Conservation (phyloP, 345 rosid genomes). For the Lumnitzera racemosa region DNA sequence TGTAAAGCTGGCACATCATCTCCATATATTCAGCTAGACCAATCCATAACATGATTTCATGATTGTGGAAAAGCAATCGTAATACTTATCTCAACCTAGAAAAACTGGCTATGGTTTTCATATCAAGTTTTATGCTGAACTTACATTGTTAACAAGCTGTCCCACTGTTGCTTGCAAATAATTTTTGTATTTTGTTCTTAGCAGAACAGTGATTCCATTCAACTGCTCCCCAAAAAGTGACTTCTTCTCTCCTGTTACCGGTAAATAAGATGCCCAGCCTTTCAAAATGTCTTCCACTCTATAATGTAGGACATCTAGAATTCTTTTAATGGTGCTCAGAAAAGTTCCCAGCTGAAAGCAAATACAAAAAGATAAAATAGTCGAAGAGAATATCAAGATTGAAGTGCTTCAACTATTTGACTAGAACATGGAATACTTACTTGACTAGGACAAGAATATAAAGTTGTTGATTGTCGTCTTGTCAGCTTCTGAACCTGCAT, state of each 20-base stretch:
- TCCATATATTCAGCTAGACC: too few species aligned
- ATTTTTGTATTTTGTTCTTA: constrained; percentile 90
- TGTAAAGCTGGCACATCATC: not conserved
- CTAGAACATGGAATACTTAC: constrained; percentile 26
- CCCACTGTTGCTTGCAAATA: constrained; percentile 90
- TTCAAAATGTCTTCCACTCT: constrained; percentile 74
- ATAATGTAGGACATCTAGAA: constrained; percentile 75
- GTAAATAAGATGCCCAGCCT: constrained; percentile 88
- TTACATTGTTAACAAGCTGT: constrained; percentile 82
- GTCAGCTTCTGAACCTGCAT: constrained; percentile 95
- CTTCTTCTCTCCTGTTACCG: constrained; percentile 65
- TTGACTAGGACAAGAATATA: constrained; percentile 73
- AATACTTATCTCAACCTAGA: not conserved
- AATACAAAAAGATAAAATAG: not conserved
- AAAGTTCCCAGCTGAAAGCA: constrained; percentile 66
- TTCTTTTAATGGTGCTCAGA: constrained; percentile 83
- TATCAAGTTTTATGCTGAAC: constrained; percentile 8
- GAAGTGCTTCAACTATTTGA: not conserved
- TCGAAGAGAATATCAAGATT: not conserved
- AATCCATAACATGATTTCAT: not conserved
- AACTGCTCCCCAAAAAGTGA: constrained; percentile 77
- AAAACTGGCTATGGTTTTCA: too few species aligned
- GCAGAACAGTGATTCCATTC: constrained; percentile 78
- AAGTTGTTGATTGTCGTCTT: constrained; percentile 70
- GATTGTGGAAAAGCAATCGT: not conserved